Evolutionary conservation across 768 basidiomycete genomes (phyloP).

Genomic region (Polyporus arcularius): DNA sequence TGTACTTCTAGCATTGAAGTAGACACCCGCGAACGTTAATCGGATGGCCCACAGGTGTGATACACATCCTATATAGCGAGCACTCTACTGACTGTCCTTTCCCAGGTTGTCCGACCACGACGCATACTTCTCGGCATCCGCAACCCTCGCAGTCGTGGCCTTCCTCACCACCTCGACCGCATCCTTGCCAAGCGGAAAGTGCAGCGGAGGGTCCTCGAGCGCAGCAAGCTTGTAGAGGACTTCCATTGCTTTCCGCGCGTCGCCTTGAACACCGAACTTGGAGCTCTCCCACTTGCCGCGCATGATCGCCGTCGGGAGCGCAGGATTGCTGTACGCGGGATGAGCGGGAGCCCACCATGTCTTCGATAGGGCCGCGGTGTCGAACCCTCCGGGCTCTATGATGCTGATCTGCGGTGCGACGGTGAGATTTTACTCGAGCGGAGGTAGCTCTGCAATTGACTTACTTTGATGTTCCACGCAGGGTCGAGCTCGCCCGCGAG

Average conservation of each 20-base stretch:
- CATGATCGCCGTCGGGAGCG: neutral
- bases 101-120: slow-evolving; percentile 19
- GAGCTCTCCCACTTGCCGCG: neutral
- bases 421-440: neutral
- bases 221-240: neutral
- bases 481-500: slow-evolving; percentile 37
- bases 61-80: too few species aligned
- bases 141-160: neutral
- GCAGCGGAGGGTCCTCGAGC: slow-evolving; percentile 5
- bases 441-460: neutral
- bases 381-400: slow-evolving; percentile 19
- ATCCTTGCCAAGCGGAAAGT: slow-evolving; percentile 11
- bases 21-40: too few species aligned
- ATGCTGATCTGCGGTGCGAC: slow-evolving; percentile 15
- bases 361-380: slow-evolving; percentile 1
- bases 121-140: slow-evolving; percentile 14
- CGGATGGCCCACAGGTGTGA: too few species aligned
- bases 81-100: neutral
- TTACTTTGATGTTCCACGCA: slow-evolving; percentile 38
- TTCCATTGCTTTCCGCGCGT: neutral
- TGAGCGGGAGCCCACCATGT: neutral
- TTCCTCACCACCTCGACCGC: neutral
- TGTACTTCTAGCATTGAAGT: too few species aligned
- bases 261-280: neutral
- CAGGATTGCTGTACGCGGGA: slow-evolving; percentile 3